Evolutionary conservation across 768 basidiomycete genomes (phyloP).

Genomic region (Boletus patriciae): DNA sequence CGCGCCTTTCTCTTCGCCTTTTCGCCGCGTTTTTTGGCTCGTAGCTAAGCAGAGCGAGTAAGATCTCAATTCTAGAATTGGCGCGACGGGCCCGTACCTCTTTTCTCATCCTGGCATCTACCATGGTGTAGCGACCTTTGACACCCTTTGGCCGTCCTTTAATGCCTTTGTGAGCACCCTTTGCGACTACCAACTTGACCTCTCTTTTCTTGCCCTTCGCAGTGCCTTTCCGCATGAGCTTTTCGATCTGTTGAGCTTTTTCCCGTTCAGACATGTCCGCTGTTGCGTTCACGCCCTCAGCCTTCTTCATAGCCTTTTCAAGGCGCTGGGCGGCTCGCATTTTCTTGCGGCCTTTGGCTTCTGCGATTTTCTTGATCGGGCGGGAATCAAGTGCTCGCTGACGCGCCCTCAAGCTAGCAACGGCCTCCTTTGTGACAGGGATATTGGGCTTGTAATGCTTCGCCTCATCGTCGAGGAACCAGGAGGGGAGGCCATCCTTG

Average conservation of each 20-base stretch:
- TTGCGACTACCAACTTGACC: slow-evolving; percentile 87
- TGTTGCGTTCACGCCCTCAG: slow-evolving; percentile 87
- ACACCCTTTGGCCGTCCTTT: slow-evolving; percentile 95
- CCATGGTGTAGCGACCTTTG: slow-evolving; percentile 94
- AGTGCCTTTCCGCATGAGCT: slow-evolving; percentile 80
- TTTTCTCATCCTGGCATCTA: slow-evolving; percentile 91
- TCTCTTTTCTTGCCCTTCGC: slow-evolving; percentile 73
- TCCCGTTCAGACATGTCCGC: slow-evolving; percentile 92
- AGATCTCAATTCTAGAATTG: slow-evolving; percentile 1
- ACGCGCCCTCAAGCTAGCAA: slow-evolving; percentile 79
- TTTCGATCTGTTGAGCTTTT: slow-evolving; percentile 92
- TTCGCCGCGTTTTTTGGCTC: slow-evolving; percentile 78
- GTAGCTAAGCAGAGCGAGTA: slow-evolving; percentile 48
- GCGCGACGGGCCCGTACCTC: slow-evolving; percentile 48
- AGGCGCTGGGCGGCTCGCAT: slow-evolving; percentile 79
- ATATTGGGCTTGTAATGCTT: slow-evolving; percentile 93
- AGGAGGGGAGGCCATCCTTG: slow-evolving; percentile 88
- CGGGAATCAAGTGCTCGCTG: slow-evolving; percentile 93
- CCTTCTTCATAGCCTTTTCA: slow-evolving; percentile 94
- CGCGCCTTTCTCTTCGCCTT: slow-evolving; percentile 64
- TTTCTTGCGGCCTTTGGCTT: slow-evolving; percentile 98
- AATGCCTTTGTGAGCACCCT: slow-evolving; percentile 83
- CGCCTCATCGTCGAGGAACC: slow-evolving; percentile 97
- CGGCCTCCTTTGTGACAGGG: slow-evolving; percentile 96
- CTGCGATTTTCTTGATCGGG: slow-evolving; percentile 98